Evolutionary conservation across 1,284 basidiomycete genomes (phyloP).

Genomic region (Macrocystidia cucumis): DNA sequence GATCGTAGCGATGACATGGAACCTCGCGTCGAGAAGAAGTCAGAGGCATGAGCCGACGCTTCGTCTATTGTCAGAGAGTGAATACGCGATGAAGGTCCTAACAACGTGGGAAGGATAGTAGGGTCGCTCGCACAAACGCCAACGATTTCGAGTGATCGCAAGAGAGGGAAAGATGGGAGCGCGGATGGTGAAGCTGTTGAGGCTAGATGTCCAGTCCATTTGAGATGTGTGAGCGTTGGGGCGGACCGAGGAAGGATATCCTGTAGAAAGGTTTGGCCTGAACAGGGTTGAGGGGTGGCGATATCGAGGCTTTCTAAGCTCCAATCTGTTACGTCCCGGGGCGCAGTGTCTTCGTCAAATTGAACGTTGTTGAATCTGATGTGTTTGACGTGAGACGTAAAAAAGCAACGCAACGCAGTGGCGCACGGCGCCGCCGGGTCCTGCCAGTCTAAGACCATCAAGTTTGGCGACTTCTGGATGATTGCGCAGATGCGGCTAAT

Average conservation of each 20-base stretch:
- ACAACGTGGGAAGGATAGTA: constrained; percentile 11
- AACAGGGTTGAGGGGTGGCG: constrained; percentile 12
- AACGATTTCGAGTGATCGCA: constrained; percentile 14
- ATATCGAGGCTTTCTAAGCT: constrained; percentile 16
- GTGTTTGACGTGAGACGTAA: constrained; percentile 14
- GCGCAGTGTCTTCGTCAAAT: constrained; percentile 6
- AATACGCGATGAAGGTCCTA: constrained; percentile 12
- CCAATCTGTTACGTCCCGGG: constrained; percentile 1
- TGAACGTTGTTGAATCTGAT: constrained; percentile 11
- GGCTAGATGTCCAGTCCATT: constrained; percentile 13
- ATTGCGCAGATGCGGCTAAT: constrained; percentile 4
- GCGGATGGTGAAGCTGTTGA: constrained; percentile 4
- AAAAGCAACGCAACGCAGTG: constrained; percentile 10
- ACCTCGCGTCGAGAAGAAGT: constrained; percentile 15
- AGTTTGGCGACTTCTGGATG: constrained; percentile 14
- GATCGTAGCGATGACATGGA: constrained; percentile 14
- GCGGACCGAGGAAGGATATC: constrained; percentile 11
- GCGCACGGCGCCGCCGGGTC: constrained; percentile 8
- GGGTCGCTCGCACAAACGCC: constrained; percentile 10
- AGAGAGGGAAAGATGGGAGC: constrained; percentile 12
- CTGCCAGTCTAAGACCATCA: constrained; percentile 19
- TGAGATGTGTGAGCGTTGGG: constrained; percentile 14
- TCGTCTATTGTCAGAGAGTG: constrained; percentile 16
- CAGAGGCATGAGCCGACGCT: constrained; percentile 6
- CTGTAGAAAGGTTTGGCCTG: constrained; percentile 8